Percentiles rank a stretch among this genome's conserved stretches.
Evolutionary conservation across 2,329 filamentous ascomycete species (phyloP).

Genomic region (Septoria petroselini): DNA sequence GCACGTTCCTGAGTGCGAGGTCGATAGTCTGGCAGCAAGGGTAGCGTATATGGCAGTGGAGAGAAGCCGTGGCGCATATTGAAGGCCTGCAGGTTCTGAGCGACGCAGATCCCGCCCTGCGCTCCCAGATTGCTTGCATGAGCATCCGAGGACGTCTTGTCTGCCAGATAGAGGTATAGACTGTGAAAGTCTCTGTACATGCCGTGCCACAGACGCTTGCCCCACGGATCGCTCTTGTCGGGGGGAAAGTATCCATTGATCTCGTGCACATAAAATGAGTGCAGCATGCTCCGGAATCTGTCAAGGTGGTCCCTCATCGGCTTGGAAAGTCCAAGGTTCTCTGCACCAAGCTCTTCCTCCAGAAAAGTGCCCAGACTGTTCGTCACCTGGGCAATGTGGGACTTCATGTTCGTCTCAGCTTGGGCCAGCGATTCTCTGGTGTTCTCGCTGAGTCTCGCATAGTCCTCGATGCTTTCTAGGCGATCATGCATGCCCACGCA

Average conservation of each 20-base stretch:
- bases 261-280: slow-evolving; percentile 63
- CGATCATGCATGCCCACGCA: slow-evolving; percentile 73
- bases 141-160: slow-evolving; percentile 49
- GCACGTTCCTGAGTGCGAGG: slow-evolving; percentile 23
- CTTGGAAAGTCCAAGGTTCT: slow-evolving; percentile 61
- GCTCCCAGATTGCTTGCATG: slow-evolving; percentile 38
- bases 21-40: slow-evolving; percentile 57
- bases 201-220: slow-evolving; percentile 55
- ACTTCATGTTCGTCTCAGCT: slow-evolving; percentile 63
- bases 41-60: slow-evolving; percentile 63
- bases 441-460: slow-evolving; percentile 51
- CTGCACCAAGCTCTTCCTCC: slow-evolving; percentile 65
- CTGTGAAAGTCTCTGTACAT: slow-evolving; percentile 69
- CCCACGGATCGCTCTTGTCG: slow-evolving; percentile 50
- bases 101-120: slow-evolving; percentile 65
- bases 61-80: slow-evolving; percentile 59
- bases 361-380: slow-evolving; percentile 64
- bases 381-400: slow-evolving; percentile 58
- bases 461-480: slow-evolving; percentile 57
- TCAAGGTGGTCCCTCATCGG: slow-evolving; percentile 66
- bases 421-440: slow-evolving; percentile 65
- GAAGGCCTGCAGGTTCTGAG: slow-evolving; percentile 66
- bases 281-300: slow-evolving; percentile 66
- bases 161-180: slow-evolving; percentile 69
- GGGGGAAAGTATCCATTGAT: slow-evolving; percentile 70